These are phyloP conservation scores for Asclepias syriaca DNA, from an alignment of 257 asterid species.

Conservation along the genomic window DNA sequence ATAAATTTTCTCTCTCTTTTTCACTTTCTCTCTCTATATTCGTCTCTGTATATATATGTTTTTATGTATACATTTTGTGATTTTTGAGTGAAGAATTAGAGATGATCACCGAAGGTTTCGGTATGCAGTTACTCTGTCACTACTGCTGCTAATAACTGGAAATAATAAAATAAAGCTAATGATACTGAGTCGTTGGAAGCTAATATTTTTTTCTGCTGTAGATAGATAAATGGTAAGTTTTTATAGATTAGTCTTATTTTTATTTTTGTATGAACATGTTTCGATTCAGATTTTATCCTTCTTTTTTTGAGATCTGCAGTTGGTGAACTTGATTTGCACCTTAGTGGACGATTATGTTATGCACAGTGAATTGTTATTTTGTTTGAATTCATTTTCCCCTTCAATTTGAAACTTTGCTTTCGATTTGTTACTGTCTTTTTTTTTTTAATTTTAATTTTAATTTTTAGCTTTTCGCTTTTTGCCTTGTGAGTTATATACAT, in stretches of 20 bases:
- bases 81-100: neutral
- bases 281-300: neutral
- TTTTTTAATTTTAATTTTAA: neutral
- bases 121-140: neutral
- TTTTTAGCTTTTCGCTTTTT: no score
- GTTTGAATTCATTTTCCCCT: neutral
- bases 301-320: neutral
- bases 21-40: conserved; percentile 29
- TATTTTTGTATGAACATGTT: neutral
- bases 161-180: neutral
- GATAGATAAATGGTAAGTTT: conserved; percentile 14
- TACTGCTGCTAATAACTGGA: neutral
- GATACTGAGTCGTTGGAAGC: neutral
- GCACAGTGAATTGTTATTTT: neutral
- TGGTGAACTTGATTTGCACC: conserved; percentile 6
- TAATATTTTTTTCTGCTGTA: neutral
- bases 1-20: conserved; percentile 24
- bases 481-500: neutral
- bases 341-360: neutral
- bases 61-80: neutral
- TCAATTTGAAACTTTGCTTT: neutral
- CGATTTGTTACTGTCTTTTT: neutral
- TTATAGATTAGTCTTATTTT: neutral
- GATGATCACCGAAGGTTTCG: conserved; percentile 15
- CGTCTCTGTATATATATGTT: neutral